These are phyloP conservation scores for Tricholoma terreum DNA, from an alignment of 768 basidiomycete species.

Conservation along the genomic window DNA sequence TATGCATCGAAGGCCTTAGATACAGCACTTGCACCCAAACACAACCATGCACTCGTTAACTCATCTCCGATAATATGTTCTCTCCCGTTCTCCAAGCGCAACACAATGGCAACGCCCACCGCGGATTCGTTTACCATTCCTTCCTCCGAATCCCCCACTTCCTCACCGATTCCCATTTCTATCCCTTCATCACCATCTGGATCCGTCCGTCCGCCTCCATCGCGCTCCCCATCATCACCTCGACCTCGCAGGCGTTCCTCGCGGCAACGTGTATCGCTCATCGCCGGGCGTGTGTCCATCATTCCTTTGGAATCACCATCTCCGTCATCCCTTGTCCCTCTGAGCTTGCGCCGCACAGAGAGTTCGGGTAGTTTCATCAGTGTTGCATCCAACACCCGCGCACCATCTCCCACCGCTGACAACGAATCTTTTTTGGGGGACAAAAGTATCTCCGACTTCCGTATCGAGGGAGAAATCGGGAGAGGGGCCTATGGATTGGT, in stretches of 20 bases:
- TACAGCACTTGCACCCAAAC: conserved; percentile 35
- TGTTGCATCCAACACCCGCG: conserved; percentile 53
- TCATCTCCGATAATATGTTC: conserved; percentile 28
- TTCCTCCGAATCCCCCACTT: conserved; percentile 32
- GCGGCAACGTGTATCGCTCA: conserved; percentile 79
- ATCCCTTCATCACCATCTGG: conserved; percentile 18
- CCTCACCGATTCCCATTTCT: conserved; percentile 27
- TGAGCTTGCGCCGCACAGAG: conserved; percentile 58
- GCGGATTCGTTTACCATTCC: conserved; percentile 28
- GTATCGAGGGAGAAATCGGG: conserved; percentile 85
- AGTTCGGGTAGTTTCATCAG: conserved; percentile 66
- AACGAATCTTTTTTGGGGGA: conserved; percentile 52
- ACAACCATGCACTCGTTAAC: conserved; percentile 32
- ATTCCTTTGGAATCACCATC: conserved; percentile 74
- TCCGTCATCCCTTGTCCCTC: conserved; percentile 56
- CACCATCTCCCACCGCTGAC: conserved; percentile 55
- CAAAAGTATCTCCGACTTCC: conserved; percentile 80
- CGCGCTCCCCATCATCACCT: conserved; percentile 54
- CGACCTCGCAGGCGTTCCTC: conserved; percentile 76
- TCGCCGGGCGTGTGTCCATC: conserved; percentile 79
- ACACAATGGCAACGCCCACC: conserved; percentile 26
- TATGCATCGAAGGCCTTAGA: conserved; percentile 14
- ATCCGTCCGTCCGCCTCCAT: conserved; percentile 28
- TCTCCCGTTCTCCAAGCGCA: conserved; percentile 20
- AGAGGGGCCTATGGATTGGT: conserved; percentile 95